Evolutionary conservation across 306 rosid species (phyloP).

Genomic region (Prunus mira): DNA sequence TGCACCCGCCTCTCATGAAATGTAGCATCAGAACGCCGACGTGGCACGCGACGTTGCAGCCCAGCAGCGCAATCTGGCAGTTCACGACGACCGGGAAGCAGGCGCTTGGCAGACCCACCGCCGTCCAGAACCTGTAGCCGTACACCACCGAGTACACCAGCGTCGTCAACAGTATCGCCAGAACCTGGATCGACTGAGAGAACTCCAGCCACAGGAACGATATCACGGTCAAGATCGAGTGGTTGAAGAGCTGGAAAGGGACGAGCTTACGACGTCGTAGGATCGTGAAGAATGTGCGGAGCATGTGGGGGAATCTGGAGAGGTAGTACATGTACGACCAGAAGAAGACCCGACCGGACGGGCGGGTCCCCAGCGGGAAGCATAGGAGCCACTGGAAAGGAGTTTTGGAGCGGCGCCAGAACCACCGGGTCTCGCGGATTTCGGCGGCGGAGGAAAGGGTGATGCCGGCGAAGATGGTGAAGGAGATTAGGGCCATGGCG

Average conservation of each 20-base stretch:
- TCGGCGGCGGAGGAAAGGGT: slow-evolving; percentile 70
- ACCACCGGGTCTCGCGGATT: slow-evolving; percentile 91
- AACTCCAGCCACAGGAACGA: slow-evolving; percentile 82
- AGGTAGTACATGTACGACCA: slow-evolving; percentile 82
- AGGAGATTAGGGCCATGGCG: slow-evolving; percentile 55
- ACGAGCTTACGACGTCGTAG: slow-evolving; percentile 49
- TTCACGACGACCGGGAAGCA: slow-evolving; percentile 57
- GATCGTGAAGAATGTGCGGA: slow-evolving; percentile 49
- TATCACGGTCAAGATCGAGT: slow-evolving; percentile 54
- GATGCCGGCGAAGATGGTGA: slow-evolving; percentile 63
- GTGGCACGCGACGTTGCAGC: slow-evolving; percentile 66
- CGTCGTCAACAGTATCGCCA: slow-evolving; percentile 69
- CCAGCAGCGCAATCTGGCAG: slow-evolving; percentile 58
- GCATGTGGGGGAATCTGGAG: slow-evolving; percentile 77
- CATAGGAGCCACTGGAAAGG: slow-evolving; percentile 93
- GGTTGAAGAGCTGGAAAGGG: slow-evolving; percentile 65
- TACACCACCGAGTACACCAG: slow-evolving; percentile 53
- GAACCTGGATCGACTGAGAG: slow-evolving; percentile 81
- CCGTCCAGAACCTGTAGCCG: slow-evolving; percentile 72
- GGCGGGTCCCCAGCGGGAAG: slow-evolving; percentile 81
- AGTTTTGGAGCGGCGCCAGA: slow-evolving; percentile 82
- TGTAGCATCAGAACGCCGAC: slow-evolving; percentile 69
- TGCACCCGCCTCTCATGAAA: slow-evolving; percentile 67
- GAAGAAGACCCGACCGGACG: slow-evolving; percentile 94
- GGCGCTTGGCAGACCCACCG: slow-evolving; percentile 51